These are phyloP conservation scores for Capsella rubella DNA, from an alignment of 441 rosid genomes.

Conservation along the genomic window DNA sequence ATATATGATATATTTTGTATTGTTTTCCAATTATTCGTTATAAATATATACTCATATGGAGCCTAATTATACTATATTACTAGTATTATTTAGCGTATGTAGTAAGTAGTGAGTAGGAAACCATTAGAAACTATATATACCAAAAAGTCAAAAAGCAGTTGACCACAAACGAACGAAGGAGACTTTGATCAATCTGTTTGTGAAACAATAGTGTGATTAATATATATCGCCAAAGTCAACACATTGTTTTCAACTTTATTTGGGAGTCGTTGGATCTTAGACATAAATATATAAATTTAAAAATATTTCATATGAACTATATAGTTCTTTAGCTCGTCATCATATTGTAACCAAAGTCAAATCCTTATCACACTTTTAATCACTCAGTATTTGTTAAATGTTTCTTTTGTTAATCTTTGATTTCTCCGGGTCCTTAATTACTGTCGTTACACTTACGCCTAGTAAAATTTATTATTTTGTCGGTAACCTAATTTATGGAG, in stretches of 20 bases:
- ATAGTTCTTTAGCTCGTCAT: conserved; percentile 5
- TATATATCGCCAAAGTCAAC: conserved; percentile 29
- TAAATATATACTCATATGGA: too few relatives aligned
- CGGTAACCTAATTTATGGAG: neutral
- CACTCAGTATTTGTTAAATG: conserved; percentile 10
- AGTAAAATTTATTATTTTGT: neutral
- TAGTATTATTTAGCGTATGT: neutral
- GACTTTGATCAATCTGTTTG: conserved; percentile 24
- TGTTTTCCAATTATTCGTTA: too few relatives aligned
- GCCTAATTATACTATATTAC: too few relatives aligned
- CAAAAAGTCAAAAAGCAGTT: conserved; percentile 33
- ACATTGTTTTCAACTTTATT: conserved; percentile 37
- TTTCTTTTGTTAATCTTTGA: conserved; percentile 23
- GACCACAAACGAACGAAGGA: conserved; percentile 22
- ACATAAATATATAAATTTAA: neutral
- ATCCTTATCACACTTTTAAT: conserved; percentile 3
- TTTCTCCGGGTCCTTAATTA: conserved; percentile 7
- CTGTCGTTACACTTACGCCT: conserved; percentile 1
- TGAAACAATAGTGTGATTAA: conserved; percentile 13
- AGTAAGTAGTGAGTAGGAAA: conserved; percentile 15
- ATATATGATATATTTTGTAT: too few relatives aligned
- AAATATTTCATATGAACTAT: conserved; percentile 7
- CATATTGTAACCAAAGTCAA: conserved; percentile 31
- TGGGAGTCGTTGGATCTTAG: conserved; percentile 29
- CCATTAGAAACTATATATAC: conserved; percentile 3